Conservation (phyloP, 176 grass and related monocot species). For the Rhynchospora tenuis region DNA sequence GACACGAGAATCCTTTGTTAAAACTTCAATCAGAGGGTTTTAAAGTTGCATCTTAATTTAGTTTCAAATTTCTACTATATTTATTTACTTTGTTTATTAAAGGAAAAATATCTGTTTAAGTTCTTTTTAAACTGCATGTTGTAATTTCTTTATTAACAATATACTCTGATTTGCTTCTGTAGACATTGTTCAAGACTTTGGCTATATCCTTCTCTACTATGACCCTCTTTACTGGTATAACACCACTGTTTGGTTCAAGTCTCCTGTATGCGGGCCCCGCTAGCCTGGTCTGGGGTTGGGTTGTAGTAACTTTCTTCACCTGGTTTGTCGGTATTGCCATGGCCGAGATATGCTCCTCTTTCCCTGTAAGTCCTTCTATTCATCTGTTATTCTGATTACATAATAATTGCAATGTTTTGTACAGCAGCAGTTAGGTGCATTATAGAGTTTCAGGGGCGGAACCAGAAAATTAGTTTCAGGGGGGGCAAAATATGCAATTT, state of each 20-base stretch:
- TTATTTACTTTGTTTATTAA: background rate
- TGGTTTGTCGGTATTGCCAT: conserved; percentile 99
- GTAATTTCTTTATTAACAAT: background rate
- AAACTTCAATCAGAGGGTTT: background rate
- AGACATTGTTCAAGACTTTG: conserved; percentile 99
- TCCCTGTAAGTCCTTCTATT: conserved; percentile 44
- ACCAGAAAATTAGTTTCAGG: too few species aligned
- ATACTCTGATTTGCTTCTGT: background rate
- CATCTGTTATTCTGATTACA: background rate
- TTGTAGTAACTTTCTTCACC: conserved; percentile 98
- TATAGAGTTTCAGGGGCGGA: too few species aligned
- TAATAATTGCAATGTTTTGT: background rate
- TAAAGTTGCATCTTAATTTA: background rate
- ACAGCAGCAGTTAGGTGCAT: background rate
- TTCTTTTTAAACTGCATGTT: background rate
- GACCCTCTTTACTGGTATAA: conserved; percentile 99
- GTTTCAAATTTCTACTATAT: background rate
- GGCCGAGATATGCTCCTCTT: conserved; percentile 99
- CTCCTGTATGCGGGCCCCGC: conserved; percentile 85
- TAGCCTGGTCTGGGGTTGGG: conserved; percentile 92
- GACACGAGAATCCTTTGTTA: background rate
- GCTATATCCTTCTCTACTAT: conserved; percentile 99
- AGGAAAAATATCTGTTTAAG: background rate
- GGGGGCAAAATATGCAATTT: too few species aligned
- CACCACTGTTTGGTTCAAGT: conserved; percentile 87